A percentile compares a stretch with the other conserved stretches of the same genome.
These are phyloP conservation scores for Eutrema heterophyllum DNA, from an alignment of 345 rosid species.

Conservation along the genomic window DNA sequence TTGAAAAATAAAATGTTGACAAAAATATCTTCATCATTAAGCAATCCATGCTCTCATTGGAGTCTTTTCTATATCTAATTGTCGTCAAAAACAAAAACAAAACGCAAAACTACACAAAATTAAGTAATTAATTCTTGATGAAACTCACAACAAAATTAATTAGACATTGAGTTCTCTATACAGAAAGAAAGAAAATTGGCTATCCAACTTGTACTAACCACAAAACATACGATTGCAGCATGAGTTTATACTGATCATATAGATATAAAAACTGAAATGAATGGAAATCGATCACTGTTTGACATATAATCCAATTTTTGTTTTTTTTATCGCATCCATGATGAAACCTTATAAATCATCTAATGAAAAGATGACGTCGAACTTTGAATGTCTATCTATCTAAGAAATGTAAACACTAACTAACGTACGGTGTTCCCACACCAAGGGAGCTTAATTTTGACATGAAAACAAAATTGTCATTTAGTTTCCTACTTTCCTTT, in stretches of 20 bases:
- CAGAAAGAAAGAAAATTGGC: neutral
- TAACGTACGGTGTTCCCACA: neutral
- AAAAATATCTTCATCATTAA: slow-evolving; percentile 1
- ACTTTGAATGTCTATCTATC: neutral
- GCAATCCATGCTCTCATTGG: neutral
- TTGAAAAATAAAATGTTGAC: slow-evolving; percentile 4
- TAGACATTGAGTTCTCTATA: neutral
- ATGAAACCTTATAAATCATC: neutral
- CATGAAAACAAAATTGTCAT: neutral
- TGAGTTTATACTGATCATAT: neutral
- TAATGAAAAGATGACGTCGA: neutral
- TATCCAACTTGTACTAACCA: neutral
- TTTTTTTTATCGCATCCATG: neutral
- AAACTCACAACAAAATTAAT: neutral
- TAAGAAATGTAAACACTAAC: neutral
- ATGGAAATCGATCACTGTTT: neutral
- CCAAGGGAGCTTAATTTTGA: neutral
- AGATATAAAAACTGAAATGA: neutral
- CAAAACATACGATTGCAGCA: neutral
- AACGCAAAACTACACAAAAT: neutral
- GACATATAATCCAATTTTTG: no score
- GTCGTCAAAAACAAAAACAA: neutral
- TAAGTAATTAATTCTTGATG: neutral
- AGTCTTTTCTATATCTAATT: neutral
- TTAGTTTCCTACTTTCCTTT: neutral